Base-by-base conservation (phyloP, 805 yeast genomes). In the Ogataea populi-albae region DNA sequence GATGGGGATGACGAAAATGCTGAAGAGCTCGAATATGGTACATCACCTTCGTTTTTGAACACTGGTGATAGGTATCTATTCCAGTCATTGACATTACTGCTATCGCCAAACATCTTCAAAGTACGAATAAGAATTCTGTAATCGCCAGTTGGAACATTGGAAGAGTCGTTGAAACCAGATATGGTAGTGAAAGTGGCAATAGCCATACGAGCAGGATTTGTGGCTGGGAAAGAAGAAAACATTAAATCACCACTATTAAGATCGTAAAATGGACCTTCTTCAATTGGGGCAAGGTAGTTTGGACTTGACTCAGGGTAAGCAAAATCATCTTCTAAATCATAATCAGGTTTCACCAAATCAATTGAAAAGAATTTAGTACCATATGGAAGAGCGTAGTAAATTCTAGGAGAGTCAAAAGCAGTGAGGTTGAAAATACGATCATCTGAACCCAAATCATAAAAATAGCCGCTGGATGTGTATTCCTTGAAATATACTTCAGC, bases 341-440 rank as follows among this genome's bases (percentile, higher is more conserved):
- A 43, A 19, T 43, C 47, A 14, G 20, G 12, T 1, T 32, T 18
- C 14, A 43, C 47, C 10, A 43, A 26, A 28, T 43, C 47, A 33
- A 40, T 17, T 3, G 45, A 40, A 19, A 37, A 36, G 15, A 16
- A 26, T 25, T 30, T 28, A 17, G 40, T 37, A 24, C 47, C 47
- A 16, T 36, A 40, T 21, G 40, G 19, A 12, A 43, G n/a, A 7
- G 29, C 33, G 17, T 34, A 43, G 15, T 34, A 41, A 14, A 41
- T 19, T 17, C 25, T 15, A 3, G 40, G 42, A n/a, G 39, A 23
- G 22, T 28, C 33, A 7, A 11, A 17, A 21, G 8, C 21, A 21
- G 27, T 12, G 9, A 26, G 11, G n/a, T 30, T 12, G 10, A 14
- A 25, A 17, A 21, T 30, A 11, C 21, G 10, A 17, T 28, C 19